Conservation (phyloP, 139 green algal species). For the Auxenochlorella pyrenoidosa region DNA sequence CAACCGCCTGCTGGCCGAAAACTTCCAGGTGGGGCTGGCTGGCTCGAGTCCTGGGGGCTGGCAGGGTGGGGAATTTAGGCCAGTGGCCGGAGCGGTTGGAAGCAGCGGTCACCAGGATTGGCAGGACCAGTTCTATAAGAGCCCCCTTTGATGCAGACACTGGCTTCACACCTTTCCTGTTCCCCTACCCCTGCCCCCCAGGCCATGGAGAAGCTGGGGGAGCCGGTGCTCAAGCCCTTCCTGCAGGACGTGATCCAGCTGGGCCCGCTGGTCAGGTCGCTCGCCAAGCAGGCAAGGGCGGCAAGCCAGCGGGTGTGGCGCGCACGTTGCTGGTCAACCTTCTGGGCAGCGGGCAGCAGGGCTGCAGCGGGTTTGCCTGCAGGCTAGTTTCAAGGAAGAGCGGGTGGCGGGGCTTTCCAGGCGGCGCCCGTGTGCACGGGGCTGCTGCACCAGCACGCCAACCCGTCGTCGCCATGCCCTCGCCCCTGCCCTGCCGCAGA, state of each 20-base stretch:
- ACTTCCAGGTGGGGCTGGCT: constrained; percentile 79
- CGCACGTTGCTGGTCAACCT: background rate
- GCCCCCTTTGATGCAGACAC: no score
- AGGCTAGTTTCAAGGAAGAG: no score
- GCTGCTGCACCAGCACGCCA: background rate
- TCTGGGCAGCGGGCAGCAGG: background rate
- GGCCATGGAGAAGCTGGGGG: constrained; percentile 78
- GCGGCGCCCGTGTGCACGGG: background rate
- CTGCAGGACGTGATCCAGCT: constrained; percentile 93
- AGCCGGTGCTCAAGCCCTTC: constrained; percentile 87
- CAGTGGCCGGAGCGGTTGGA: no score
- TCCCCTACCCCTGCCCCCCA: background rate
- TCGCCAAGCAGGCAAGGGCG: constrained; percentile 44
- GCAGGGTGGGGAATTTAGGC: background rate
- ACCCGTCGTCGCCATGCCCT: no score
- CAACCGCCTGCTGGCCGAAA: constrained; percentile 79
- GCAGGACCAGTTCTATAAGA: no score
- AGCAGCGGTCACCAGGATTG: no score
- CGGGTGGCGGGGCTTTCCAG: background rate
- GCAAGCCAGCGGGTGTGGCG: background rate
- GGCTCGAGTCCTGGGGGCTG: no score
- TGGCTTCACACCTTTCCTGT: background rate
- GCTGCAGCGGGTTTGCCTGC: background rate
- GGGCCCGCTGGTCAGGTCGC: constrained; percentile 61
- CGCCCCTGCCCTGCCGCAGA: constrained; percentile 37